A percentile compares a stretch with the other conserved stretches of the same genome.
Evolutionary conservation across 164 flowering plant species (phyloP).

Genomic region (Aristolochia contorta): DNA sequence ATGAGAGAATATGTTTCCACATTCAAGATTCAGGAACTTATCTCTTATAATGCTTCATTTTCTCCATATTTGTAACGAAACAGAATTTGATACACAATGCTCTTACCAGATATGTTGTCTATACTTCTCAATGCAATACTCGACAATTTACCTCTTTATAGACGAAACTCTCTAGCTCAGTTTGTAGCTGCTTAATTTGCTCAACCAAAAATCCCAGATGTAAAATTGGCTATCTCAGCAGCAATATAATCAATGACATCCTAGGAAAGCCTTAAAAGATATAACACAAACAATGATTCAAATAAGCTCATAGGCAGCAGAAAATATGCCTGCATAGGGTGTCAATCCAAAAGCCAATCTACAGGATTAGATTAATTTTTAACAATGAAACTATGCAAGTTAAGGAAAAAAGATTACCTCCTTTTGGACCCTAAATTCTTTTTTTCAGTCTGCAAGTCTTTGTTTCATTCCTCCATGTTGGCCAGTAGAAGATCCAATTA

Average conservation of each 20-base stretch:
- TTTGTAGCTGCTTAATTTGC: conserved; percentile 16
- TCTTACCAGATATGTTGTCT: background rate
- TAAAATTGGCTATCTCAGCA: background rate
- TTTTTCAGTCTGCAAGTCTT: conserved; percentile 25
- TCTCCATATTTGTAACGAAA: background rate
- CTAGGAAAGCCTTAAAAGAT: background rate
- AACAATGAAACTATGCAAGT: no score
- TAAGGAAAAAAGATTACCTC: conserved; percentile 23
- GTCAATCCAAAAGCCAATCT: background rate
- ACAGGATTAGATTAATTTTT: background rate
- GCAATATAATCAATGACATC: background rate
- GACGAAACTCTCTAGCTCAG: conserved; percentile 14
- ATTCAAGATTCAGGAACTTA: background rate
- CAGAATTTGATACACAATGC: background rate
- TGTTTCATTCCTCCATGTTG: conserved; percentile 23
- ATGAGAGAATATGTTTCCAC: no score
- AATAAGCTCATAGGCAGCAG: background rate
- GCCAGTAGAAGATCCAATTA: no score
- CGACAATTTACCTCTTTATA: conserved; percentile 15
- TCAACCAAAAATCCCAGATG: conserved; percentile 25
- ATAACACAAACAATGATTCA: background rate
- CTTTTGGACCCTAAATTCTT: conserved; percentile 21
- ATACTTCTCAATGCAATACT: background rate
- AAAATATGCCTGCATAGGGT: background rate
- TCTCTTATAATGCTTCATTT: background rate